These are phyloP conservation scores for Fusarium sp. DNA, from an alignment of 2,329 filamentous ascomycete genomes.

Conservation along the genomic window DNA sequence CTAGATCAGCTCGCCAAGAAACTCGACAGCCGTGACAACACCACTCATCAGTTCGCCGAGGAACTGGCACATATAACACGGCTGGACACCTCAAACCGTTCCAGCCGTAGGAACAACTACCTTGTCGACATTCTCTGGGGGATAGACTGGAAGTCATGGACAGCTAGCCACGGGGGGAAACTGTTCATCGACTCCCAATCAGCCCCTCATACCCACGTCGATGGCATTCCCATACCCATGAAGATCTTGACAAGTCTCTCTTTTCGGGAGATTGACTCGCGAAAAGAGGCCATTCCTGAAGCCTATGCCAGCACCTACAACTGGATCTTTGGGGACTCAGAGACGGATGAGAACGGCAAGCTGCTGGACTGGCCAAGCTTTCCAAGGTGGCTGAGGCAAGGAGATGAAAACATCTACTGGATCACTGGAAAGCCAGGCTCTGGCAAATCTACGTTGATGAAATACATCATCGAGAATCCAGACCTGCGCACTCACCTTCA, in stretches of 20 bases:
- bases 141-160: background rate
- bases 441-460: background rate
- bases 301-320: background rate
- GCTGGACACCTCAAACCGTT: accelerated
- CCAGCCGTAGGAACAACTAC: background rate
- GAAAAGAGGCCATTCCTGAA: background rate
- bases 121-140: background rate
- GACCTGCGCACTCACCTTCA: background rate
- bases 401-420: background rate
- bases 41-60: background rate
- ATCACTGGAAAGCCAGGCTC: background rate
- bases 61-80: background rate
- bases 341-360: background rate
- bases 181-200: background rate
- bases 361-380: background rate
- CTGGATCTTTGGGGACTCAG: background rate
- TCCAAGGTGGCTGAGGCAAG: background rate
- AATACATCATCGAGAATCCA: background rate
- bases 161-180: background rate
- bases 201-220: background rate
- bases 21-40: background rate
- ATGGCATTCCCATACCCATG: background rate
- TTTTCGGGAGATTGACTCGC: background rate
- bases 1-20: background rate
- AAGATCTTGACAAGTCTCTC: background rate